Evolutionary conservation across 169 alveolate genomes (phyloP).

Genomic region (Plasmodium gaboni): DNA sequence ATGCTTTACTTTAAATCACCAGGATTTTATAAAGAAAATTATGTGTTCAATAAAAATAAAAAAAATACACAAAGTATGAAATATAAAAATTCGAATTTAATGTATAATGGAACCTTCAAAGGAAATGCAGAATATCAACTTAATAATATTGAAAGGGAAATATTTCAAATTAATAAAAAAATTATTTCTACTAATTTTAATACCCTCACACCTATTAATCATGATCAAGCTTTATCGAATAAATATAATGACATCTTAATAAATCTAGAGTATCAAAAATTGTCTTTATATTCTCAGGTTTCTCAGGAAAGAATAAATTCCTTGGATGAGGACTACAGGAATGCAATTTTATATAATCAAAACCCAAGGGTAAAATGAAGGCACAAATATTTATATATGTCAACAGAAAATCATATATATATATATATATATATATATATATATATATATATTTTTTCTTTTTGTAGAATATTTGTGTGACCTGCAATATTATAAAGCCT

Average conservation of each 20-base stretch:
- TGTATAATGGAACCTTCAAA: constrained; percentile 25
- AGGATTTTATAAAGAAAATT: constrained; percentile 59
- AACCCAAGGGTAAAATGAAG: constrained; percentile 35
- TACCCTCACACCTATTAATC: neutral
- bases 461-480: constrained; percentile 87
- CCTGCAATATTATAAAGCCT: constrained; percentile 88
- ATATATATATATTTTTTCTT: constrained; percentile 3
- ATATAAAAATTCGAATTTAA: constrained; percentile 5
- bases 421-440: constrained; percentile 41
- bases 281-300: constrained; percentile 41
- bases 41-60: constrained; percentile 9
- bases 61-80: neutral
- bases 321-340: constrained; percentile 43
- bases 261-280: constrained; percentile 16
- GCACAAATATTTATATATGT: neutral
- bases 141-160: constrained; percentile 43
- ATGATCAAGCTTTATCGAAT: neutral
- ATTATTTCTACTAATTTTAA: neutral
- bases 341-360: constrained; percentile 42
- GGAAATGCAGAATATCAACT: constrained; percentile 53
- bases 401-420: constrained; percentile 7
- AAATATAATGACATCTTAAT: constrained; percentile 25
- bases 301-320: constrained; percentile 57
- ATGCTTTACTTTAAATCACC: constrained; percentile 57
- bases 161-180: constrained; percentile 40